Conservation (phyloP, 306 rosid species). For the Boehmeria nivea region DNA sequence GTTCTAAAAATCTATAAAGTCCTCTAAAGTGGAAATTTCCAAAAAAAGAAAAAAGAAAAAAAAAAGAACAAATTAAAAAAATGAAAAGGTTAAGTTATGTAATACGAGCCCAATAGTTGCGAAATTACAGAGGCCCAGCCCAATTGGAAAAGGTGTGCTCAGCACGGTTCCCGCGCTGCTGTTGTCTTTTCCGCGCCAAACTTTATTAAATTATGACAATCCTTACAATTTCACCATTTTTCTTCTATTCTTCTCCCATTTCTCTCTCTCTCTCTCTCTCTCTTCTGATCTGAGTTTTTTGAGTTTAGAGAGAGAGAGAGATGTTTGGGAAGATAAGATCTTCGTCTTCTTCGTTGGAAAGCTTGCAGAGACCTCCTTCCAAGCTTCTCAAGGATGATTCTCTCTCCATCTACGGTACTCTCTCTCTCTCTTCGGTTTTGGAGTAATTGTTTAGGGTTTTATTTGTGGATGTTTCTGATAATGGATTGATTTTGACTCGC, state of each 20-base stretch:
- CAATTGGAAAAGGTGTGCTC: not conserved
- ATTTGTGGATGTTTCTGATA: not conserved
- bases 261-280: too few relatives aligned
- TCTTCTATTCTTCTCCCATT: not conserved
- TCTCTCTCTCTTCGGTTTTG: not conserved
- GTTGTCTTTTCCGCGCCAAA: constrained; percentile 26
- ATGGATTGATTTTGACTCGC: not conserved
- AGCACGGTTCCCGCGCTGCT: constrained; percentile 50
- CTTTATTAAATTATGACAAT: not conserved
- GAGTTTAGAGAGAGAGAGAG: constrained; percentile 9
- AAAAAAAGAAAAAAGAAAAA: too few relatives aligned
- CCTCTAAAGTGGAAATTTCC: too few relatives aligned
- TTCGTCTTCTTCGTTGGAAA: constrained; percentile 54
- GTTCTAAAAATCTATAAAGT: too few relatives aligned
- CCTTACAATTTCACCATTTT: not conserved
- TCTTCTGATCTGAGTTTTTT: too few relatives aligned
- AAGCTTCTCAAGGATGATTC: constrained; percentile 69
- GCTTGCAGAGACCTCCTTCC: constrained; percentile 58
- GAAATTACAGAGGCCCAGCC: not conserved
- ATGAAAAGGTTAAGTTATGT: not conserved
- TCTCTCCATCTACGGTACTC: constrained; percentile 74
- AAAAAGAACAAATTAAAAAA: not conserved
- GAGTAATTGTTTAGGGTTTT: too few relatives aligned
- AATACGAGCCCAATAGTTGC: constrained; percentile 2
- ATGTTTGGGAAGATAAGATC: constrained; percentile 85